A percentile compares a stretch with the other conserved stretches of the same genome.
These are phyloP conservation scores for Paulownia fortunei DNA, from an alignment of 257 asterid genomes.

Conservation along the genomic window DNA sequence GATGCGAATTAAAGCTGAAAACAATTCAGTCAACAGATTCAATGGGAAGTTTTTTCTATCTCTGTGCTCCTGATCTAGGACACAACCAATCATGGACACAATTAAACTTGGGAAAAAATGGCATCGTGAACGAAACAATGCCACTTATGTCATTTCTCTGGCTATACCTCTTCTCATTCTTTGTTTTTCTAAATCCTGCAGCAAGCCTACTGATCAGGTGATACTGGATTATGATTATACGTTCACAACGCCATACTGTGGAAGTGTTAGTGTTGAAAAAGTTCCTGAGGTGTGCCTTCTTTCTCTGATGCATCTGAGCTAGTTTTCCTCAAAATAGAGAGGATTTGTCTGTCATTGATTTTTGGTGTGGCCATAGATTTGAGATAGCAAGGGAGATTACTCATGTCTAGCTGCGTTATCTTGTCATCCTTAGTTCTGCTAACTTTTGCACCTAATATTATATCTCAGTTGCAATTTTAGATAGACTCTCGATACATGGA, in stretches of 20 bases:
- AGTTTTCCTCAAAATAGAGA: slow-evolving; percentile 25
- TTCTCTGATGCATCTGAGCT: slow-evolving; percentile 31
- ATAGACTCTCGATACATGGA: slow-evolving; percentile 6
- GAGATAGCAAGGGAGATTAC: slow-evolving; percentile 18
- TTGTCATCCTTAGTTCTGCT: slow-evolving; percentile 15
- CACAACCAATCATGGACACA: neutral
- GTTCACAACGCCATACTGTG: slow-evolving; percentile 92
- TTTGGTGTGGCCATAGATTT: slow-evolving; percentile 3
- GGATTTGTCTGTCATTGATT: slow-evolving; percentile 19
- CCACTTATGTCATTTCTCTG: slow-evolving; percentile 13
- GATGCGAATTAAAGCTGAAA: slow-evolving; percentile 24
- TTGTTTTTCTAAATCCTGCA: slow-evolving; percentile 47
- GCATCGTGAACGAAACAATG: slow-evolving; percentile 10
- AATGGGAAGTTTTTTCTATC: neutral
- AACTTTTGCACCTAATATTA: slow-evolving; percentile 8
- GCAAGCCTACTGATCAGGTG: slow-evolving; percentile 88
- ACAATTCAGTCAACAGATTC: neutral
- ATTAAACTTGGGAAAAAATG: neutral
- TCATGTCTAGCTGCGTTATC: slow-evolving; percentile 8
- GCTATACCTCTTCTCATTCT: slow-evolving; percentile 26
- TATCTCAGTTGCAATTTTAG: neutral
- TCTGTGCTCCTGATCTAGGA: neutral
- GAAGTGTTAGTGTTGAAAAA: slow-evolving; percentile 63
- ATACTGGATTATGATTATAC: slow-evolving; percentile 95
- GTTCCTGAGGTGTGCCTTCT: slow-evolving; percentile 63